Percentiles rank a stretch among this genome's conserved stretches.
phyloP scores from a whole-genome alignment of 176 grass and related monocot genomes.

The Calamus simplicifolius region DNA sequence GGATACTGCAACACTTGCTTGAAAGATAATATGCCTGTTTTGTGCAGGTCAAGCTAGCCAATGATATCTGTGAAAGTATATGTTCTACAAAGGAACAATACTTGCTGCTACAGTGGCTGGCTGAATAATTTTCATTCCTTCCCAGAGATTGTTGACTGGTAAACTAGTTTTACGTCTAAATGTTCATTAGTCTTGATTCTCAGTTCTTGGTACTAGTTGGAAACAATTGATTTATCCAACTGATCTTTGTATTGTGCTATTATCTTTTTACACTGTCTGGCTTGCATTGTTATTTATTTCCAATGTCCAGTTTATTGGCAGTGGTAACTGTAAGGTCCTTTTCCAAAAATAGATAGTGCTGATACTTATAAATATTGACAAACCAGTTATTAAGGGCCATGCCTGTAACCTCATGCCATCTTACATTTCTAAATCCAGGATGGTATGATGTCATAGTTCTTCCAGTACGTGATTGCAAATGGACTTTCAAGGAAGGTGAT shows the following conservation, averaged over 20 bases:
- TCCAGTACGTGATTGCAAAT: slow-evolving; percentile 76
- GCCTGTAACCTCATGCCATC: background rate
- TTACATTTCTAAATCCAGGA: slow-evolving; percentile 42
- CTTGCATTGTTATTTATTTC: background rate
- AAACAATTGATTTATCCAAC: background rate
- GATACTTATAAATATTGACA: too few relatives aligned
- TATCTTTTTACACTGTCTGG: background rate
- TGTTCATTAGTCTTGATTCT: slow-evolving; percentile 7
- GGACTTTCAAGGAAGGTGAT: slow-evolving; percentile 99
- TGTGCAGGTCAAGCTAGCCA: slow-evolving; percentile 18
- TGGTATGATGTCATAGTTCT: slow-evolving; percentile 91
- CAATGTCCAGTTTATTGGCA: too few relatives aligned
- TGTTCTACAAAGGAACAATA: slow-evolving; percentile 23
- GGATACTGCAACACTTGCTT: slow-evolving; percentile 12
- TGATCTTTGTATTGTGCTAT: background rate
- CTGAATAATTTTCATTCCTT: slow-evolving; percentile 13
- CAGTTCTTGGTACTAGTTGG: background rate
- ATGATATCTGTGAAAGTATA: slow-evolving; percentile 14
- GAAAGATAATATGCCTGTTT: slow-evolving; percentile 20
- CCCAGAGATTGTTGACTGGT: slow-evolving; percentile 11
- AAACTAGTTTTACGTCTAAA: slow-evolving; percentile 9
- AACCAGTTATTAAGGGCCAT: background rate
- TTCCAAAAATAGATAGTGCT: background rate
- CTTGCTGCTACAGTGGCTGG: slow-evolving; percentile 21
- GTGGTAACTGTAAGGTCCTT: background rate